Evolutionary conservation across 129 eudicot species (phyloP).

Genomic region (Ambrosia artemisiifolia): DNA sequence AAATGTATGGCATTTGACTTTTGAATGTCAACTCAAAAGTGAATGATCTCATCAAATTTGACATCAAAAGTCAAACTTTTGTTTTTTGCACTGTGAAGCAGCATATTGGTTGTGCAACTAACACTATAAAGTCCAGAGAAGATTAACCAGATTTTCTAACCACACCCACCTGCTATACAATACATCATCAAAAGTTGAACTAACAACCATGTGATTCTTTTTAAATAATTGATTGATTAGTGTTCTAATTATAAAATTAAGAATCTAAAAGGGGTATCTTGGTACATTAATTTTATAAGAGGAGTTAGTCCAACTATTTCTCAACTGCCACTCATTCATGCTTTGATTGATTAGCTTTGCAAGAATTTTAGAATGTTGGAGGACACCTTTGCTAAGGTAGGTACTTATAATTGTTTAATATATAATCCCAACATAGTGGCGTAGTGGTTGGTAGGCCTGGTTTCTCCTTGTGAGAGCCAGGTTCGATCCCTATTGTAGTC

Average conservation of each 20-base stretch:
- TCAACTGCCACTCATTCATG: constrained; percentile 33
- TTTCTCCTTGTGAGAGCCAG: too few relatives aligned
- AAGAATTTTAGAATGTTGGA: constrained; percentile 29
- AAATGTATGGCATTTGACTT: constrained; percentile 26
- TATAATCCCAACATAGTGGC: too few relatives aligned
- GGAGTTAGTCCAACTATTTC: constrained; percentile 37
- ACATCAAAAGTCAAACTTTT: constrained; percentile 17
- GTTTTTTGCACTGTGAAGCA: constrained; percentile 4
- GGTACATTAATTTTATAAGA: constrained; percentile 6
- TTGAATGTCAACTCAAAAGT: constrained; percentile 8
- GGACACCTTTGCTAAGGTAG: constrained; percentile 8
- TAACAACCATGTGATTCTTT: constrained; percentile 27
- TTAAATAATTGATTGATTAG: constrained; percentile 1
- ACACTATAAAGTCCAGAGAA: constrained; percentile 16
- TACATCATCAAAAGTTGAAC: constrained; percentile 29
- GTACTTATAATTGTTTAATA: not conserved
- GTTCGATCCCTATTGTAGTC: too few relatives aligned
- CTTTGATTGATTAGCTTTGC: constrained; percentile 16
- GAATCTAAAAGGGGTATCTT: constrained; percentile 13
- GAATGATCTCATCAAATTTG: constrained; percentile 29
- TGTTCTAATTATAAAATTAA: constrained; percentile 5
- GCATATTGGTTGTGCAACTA: constrained; percentile 24
- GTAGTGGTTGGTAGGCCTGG: too few relatives aligned
- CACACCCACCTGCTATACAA: constrained; percentile 23
- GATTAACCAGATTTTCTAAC: constrained; percentile 22